Percentiles rank a stretch among this genome's conserved stretches.
Conservation (phyloP, 192 early-diverging fungal species). For the Linnemannia elongata region DNA sequence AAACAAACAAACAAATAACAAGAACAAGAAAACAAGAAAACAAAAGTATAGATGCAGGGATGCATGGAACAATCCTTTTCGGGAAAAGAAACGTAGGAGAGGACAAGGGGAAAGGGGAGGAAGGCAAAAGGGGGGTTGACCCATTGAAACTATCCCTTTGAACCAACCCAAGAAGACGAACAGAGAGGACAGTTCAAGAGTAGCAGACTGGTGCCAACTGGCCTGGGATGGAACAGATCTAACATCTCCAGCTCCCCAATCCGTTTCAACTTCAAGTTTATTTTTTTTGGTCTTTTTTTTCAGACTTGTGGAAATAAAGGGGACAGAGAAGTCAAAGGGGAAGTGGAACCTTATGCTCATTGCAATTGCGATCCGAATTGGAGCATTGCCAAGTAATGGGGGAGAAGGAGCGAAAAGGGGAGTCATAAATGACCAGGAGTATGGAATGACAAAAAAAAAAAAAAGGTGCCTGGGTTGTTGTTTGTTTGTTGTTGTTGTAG, state of each 20-base stretch:
- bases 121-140: not conserved
- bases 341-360: not conserved
- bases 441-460: not conserved
- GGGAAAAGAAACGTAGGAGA: not conserved
- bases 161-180: not conserved
- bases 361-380: not conserved
- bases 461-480: not conserved
- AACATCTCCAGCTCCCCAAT: not conserved
- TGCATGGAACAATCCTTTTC: conserved; percentile 19
- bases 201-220: not conserved
- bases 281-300: not conserved
- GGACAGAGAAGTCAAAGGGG: not conserved
- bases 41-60: conserved; percentile 23
- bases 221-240: not conserved
- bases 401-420: not conserved
- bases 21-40: not conserved
- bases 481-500: not conserved
- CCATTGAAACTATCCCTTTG: not conserved
- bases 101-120: not conserved
- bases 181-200: not conserved
- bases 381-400: not conserved
- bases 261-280: conserved; percentile 1
- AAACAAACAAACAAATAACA: not conserved
- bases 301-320: not conserved
- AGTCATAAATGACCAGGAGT: not conserved